Evolutionary conservation across 2,329 filamentous ascomycete species (phyloP).

Genomic region (Calonectria multiphialidica): DNA sequence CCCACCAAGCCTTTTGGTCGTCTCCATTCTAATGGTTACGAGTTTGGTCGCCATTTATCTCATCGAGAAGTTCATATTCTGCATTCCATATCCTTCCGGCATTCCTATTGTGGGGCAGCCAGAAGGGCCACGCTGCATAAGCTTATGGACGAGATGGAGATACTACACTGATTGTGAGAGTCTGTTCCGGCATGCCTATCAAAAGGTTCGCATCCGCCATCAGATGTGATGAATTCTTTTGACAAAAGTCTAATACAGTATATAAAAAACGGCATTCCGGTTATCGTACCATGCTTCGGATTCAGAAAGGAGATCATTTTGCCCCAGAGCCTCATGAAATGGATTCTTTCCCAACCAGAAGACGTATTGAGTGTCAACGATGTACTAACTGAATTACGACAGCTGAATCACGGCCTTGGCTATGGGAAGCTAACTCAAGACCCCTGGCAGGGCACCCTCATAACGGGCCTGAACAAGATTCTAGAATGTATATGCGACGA

Average conservation of each 20-base stretch:
- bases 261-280: constrained; percentile 54
- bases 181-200: constrained; percentile 47
- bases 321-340: constrained; percentile 54
- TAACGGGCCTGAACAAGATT: constrained; percentile 50
- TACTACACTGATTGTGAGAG: constrained; percentile 47
- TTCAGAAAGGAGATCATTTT: constrained; percentile 56
- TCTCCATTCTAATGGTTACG: background rate
- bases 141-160: constrained; percentile 42
- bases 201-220: constrained; percentile 34
- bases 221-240: no score
- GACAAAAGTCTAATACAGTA: constrained; percentile 47
- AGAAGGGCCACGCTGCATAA: constrained; percentile 42
- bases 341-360: constrained; percentile 55
- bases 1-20: background rate
- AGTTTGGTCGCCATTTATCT: background rate
- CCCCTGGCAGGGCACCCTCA: constrained; percentile 49
- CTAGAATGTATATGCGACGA: constrained; percentile 49
- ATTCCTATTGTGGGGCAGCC: constrained; percentile 45
- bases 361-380: constrained; percentile 47
- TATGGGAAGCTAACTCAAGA: constrained; percentile 49
- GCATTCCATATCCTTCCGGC: constrained; percentile 39
- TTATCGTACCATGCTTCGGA: constrained; percentile 55
- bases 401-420: constrained; percentile 53
- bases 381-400: constrained; percentile 54
- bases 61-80: constrained; percentile 7